phyloP scores from a whole-genome alignment of 768 basidiomycete genomes.

The Coprinellus aureogranulatus region DNA sequence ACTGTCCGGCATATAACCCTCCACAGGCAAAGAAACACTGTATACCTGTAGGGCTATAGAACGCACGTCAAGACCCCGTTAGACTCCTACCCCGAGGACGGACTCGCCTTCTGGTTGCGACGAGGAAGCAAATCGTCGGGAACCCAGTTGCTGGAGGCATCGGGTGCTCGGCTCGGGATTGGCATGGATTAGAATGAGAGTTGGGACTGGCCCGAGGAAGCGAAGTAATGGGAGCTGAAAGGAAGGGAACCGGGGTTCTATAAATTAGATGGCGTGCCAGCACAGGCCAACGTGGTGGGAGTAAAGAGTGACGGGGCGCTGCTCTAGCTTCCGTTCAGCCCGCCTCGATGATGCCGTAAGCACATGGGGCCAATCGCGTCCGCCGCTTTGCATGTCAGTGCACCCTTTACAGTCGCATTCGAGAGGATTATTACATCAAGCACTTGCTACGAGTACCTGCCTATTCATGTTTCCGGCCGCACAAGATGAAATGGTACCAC shows the following conservation, averaged over 20 bases:
- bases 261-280: no score
- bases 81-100: not conserved
- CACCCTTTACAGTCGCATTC: no score
- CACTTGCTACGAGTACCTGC: no score
- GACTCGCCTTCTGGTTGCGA: slow-evolving; percentile 8
- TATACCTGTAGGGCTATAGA: slow-evolving; percentile 61
- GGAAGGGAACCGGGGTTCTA: not conserved
- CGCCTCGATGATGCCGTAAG: no score
- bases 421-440: no score
- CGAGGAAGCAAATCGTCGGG: slow-evolving; percentile 5
- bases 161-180: not conserved
- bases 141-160: not conserved
- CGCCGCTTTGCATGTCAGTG: no score
- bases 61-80: slow-evolving; percentile 2
- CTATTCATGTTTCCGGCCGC: no score
- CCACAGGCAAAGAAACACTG: not conserved
- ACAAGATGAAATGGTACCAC: no score
- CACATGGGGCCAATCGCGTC: no score
- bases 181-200: not conserved
- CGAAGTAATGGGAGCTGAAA: not conserved
- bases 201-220: not conserved
- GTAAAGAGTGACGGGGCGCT: no score
- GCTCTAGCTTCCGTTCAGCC: no score
- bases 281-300: no score
- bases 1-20: slow-evolving; percentile 11